These are phyloP conservation scores for Phycomyces blakesleeanus DNA, from an alignment of 192 early-diverging fungal genomes.

Conservation along the genomic window DNA sequence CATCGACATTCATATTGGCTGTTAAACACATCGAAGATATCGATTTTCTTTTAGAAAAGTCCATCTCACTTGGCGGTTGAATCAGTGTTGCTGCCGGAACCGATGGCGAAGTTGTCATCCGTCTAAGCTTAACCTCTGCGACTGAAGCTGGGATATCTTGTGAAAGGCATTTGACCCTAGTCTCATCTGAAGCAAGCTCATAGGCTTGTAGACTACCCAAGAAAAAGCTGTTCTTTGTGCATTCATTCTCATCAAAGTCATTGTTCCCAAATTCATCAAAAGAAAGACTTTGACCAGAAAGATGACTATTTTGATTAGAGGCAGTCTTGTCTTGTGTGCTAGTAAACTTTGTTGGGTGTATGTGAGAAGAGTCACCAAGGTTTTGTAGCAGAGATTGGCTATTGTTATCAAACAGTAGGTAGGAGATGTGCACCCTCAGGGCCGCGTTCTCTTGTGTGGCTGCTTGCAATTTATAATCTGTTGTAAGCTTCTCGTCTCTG, in stretches of 20 bases:
- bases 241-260: too few relatives aligned
- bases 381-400: background rate
- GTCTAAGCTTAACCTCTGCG: background rate
- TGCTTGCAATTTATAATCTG: conserved; percentile 5
- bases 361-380: background rate
- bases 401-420: background rate
- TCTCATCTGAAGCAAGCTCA: background rate
- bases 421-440: conserved; percentile 11
- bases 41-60: background rate
- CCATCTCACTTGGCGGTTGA: background rate
- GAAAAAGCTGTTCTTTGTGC: too few relatives aligned
- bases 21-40: background rate
- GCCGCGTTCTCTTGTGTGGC: conserved; percentile 27
- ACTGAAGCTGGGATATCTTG: background rate
- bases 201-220: too few relatives aligned
- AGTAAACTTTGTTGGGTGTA: background rate
- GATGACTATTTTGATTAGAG: too few relatives aligned
- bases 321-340: background rate
- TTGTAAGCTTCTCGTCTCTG: conserved; percentile 9
- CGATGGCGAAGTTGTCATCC: background rate
- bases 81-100: background rate
- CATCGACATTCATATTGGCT: background rate
- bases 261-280: too few relatives aligned
- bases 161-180: background rate
- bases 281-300: too few relatives aligned